phyloP scores from a whole-genome alignment of 345 rosid species.

The Rhodamnia rubescens region DNA sequence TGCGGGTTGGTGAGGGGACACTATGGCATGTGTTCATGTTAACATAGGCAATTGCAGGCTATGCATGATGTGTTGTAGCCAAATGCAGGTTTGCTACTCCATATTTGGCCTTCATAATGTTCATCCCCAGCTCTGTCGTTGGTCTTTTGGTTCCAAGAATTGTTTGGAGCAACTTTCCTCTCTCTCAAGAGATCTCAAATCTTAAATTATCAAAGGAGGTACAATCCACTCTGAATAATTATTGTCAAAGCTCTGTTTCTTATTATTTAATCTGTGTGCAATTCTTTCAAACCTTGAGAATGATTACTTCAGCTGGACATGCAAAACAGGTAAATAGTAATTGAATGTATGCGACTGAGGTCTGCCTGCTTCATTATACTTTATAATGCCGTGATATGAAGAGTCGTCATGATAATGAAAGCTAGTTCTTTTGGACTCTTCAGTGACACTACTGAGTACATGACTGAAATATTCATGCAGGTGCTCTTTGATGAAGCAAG shows the following conservation, averaged over 20 bases:
- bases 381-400: neutral
- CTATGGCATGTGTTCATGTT: neutral
- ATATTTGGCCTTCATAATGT: constrained; percentile 76
- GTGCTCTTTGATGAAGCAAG: constrained; percentile 63
- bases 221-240: neutral
- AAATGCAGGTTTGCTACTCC: constrained; percentile 90
- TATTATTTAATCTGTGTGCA: neutral
- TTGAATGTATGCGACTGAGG: neutral
- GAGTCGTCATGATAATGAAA: neutral
- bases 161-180: constrained; percentile 39
- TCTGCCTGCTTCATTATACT: neutral
- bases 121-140: constrained; percentile 66
- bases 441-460: neutral
- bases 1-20: neutral
- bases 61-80: neutral
- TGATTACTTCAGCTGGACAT: no score
- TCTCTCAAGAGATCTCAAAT: constrained; percentile 45
- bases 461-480: constrained; percentile 24
- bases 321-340: no score
- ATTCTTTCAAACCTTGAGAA: no score
- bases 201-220: constrained; percentile 63
- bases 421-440: neutral
- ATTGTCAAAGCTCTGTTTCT: neutral
- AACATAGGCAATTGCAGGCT: neutral
- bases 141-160: constrained; percentile 73